A percentile compares a stretch with the other conserved stretches of the same genome.
phyloP scores from a whole-genome alignment of 352 stramenopile species.

The Lagenidium giganteum region DNA sequence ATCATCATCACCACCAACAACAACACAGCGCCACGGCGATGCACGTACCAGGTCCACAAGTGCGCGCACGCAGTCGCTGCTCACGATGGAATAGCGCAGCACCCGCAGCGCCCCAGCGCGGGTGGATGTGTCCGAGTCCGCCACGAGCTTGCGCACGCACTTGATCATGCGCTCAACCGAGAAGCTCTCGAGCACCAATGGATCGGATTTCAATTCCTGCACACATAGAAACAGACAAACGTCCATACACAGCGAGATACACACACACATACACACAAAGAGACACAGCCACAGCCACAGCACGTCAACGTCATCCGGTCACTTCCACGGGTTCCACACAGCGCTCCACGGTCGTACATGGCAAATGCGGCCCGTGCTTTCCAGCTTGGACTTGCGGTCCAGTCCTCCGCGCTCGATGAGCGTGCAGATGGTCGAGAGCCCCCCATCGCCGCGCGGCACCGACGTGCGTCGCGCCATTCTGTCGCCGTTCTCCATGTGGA shows the following conservation, averaged over 20 bases:
- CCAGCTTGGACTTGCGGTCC: conserved; percentile 85
- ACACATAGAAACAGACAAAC: neutral
- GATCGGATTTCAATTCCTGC: conserved; percentile 83
- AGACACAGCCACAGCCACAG: neutral
- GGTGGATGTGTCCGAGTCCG: conserved; percentile 75
- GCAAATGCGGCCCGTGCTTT: conserved; percentile 77
- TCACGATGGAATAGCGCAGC: conserved; percentile 81
- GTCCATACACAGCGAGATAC: neutral
- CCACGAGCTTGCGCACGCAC: conserved; percentile 68
- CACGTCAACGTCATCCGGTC: neutral
- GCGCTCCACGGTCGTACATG: conserved; percentile 34
- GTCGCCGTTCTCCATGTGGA: too few relatives aligned
- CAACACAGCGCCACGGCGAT: neutral
- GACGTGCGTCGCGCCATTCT: conserved; percentile 33
- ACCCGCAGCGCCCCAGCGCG: conserved; percentile 71
- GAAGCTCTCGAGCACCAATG: conserved; percentile 78
- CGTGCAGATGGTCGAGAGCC: conserved; percentile 73
- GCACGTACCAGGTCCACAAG: conserved; percentile 51
- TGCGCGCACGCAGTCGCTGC: conserved; percentile 57
- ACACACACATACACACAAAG: neutral
- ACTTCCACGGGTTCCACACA: neutral
- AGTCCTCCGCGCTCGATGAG: conserved; percentile 79
- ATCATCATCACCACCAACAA: neutral
- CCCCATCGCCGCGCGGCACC: conserved; percentile 33
- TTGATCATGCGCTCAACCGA: conserved; percentile 78